Percentiles rank a stretch among this genome's conserved stretches.
phyloP scores from a whole-genome alignment of 2,329 filamentous ascomycete genomes.

The Thelonectria blattea region DNA sequence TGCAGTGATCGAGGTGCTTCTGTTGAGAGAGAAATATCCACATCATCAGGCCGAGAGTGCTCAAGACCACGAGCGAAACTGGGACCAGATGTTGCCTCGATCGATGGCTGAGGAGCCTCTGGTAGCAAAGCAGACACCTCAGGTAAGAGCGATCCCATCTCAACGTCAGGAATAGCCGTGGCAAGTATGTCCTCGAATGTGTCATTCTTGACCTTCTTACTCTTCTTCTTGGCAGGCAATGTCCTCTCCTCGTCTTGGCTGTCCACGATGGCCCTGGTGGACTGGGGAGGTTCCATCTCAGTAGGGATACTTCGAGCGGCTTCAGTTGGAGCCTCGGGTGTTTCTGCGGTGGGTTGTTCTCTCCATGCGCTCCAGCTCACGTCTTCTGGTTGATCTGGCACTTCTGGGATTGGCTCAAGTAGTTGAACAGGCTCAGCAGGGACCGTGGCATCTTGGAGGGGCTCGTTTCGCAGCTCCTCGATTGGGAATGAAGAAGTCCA shows the following conservation, averaged over 20 bases:
- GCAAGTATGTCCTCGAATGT: constrained; percentile 19
- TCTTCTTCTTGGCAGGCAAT: constrained; percentile 31
- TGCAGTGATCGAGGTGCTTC: not conserved
- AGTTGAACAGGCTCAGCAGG: not conserved
- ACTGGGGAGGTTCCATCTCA: not conserved
- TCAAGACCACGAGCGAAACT: not conserved
- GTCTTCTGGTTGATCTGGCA: not conserved
- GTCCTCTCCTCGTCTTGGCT: constrained; percentile 25
- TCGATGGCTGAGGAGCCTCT: not conserved
- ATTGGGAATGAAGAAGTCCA: not conserved
- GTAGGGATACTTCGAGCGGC: not conserved
- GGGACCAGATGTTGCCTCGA: not conserved
- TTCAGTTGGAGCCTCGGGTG: not conserved
- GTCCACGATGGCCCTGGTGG: not conserved
- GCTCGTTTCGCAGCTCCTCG: not conserved
- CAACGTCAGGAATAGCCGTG: not conserved
- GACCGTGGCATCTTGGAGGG: not conserved
- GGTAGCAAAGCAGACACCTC: not conserved
- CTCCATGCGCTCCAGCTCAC: not conserved
- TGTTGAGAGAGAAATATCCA: not conserved
- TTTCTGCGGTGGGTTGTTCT: not conserved
- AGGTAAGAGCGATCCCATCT: not conserved
- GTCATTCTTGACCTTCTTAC: constrained; percentile 40
- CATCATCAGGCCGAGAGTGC: not conserved
- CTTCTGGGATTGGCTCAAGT: not conserved